These are phyloP conservation scores for Mortierella hygrophila DNA, from an alignment of 192 early-diverging fungal species.

Conservation along the genomic window DNA sequence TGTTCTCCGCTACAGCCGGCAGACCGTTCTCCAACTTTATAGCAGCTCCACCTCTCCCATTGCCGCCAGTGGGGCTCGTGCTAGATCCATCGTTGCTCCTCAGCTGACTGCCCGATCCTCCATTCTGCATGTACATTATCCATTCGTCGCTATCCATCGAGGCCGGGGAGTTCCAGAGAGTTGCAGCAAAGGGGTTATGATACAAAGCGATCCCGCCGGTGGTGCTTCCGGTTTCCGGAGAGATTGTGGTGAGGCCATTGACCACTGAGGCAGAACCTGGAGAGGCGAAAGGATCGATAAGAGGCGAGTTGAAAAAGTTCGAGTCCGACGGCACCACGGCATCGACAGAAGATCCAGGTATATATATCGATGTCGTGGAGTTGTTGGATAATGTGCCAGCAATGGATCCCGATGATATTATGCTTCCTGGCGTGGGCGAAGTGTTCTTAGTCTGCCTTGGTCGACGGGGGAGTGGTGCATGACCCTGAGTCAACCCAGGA, in stretches of 20 bases:
- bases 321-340: constrained; percentile 2
- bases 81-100: background rate
- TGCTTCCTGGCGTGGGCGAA: constrained; percentile 17
- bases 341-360: background rate
- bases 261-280: constrained; percentile 22
- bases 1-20: constrained; percentile 35
- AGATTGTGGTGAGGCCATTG: constrained; percentile 5
- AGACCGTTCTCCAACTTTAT: constrained; percentile 7
- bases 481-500: constrained; percentile 46
- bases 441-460: constrained; percentile 50
- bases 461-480: constrained; percentile 44
- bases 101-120: constrained; percentile 8
- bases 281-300: constrained; percentile 32
- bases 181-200: constrained; percentile 42
- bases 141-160: constrained; percentile 50
- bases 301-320: constrained; percentile 18
- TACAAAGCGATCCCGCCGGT: constrained; percentile 6
- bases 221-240: background rate
- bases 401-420: background rate
- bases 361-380: background rate
- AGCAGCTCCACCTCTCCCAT: background rate
- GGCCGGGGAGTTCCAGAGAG: constrained; percentile 41
- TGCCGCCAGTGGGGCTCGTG: background rate
- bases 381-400: background rate
- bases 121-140: constrained; percentile 50